These are phyloP conservation scores for Termitomyces sp. DNA, from an alignment of 768 basidiomycete species.

Conservation along the genomic window DNA sequence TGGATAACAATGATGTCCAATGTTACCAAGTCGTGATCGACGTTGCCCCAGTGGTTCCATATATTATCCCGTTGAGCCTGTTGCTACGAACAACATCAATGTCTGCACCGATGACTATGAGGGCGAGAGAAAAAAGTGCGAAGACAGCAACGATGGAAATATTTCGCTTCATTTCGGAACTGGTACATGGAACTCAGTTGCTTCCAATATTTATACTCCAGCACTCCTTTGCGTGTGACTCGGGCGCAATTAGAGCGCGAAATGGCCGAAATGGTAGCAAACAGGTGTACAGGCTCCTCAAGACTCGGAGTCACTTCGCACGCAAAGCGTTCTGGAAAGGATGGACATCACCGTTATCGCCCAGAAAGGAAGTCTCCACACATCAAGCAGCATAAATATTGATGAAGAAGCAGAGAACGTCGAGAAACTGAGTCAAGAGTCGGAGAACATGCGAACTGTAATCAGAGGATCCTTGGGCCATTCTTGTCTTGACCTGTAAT, in stretches of 20 bases:
- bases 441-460: neutral
- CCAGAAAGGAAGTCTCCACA: neutral
- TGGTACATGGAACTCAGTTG: neutral
- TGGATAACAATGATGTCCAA: neutral
- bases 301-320: conserved; percentile 6
- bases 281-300: neutral
- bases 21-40: conserved; percentile 42
- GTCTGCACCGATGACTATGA: conserved; percentile 5
- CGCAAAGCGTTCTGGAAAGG: neutral
- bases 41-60: conserved; percentile 36
- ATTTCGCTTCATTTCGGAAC: conserved; percentile 10
- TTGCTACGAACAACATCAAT: conserved; percentile 35
- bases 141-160: neutral
- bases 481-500: neutral
- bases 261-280: conserved; percentile 3
- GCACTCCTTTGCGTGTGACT: neutral
- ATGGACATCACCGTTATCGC: neutral
- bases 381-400: neutral
- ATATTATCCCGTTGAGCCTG: conserved; percentile 39
- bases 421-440: neutral
- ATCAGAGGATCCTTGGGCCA: neutral
- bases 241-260: neutral
- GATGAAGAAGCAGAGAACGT: neutral
- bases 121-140: neutral
- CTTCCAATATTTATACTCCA: conserved; percentile 11